phyloP scores from a whole-genome alignment of 1,139 yeast genomes.

The Wickerhamomyces sp. region DNA sequence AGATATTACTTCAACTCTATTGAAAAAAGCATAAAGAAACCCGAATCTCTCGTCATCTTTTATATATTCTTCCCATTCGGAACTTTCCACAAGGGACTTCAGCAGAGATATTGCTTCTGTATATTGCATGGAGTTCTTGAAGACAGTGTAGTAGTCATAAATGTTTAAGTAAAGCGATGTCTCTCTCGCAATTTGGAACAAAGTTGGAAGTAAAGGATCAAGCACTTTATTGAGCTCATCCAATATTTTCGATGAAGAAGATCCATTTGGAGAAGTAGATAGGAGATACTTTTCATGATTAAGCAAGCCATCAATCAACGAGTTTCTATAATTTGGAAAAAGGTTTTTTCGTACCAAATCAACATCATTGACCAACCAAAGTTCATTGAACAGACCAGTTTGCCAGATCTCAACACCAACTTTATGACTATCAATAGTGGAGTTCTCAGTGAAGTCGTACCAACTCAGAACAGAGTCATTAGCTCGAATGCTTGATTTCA shows the following conservation, averaged over 20 bases:
- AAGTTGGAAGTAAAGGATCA: constrained; percentile 50
- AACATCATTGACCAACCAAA: constrained; percentile 16
- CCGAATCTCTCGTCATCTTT: constrained; percentile 18
- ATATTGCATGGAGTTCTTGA: constrained; percentile 49
- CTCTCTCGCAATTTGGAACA: constrained; percentile 73
- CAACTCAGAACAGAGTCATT: constrained; percentile 8
- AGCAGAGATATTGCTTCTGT: constrained; percentile 33
- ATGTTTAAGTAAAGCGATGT: constrained; percentile 72
- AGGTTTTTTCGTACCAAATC: constrained; percentile 15
- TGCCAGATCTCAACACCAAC: constrained; percentile 1
- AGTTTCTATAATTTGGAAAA: constrained; percentile 18
- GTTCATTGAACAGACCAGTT: constrained; percentile 15
- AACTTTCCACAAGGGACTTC: constrained; percentile 20
- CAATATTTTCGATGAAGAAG: constrained; percentile 2
- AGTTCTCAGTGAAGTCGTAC: background rate
- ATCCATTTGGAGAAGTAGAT: constrained; percentile 11
- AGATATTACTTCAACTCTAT: constrained; percentile 13
- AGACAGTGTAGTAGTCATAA: constrained; percentile 72
- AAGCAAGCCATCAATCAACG: constrained; percentile 19
- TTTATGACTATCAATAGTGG: background rate
- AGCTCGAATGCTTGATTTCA: constrained; percentile 10
- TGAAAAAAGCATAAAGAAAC: constrained; percentile 21
- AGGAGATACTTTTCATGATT: constrained; percentile 19
- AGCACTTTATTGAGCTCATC: constrained; percentile 23
- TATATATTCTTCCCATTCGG: constrained; percentile 18